Percentiles rank a stretch among this genome's conserved stretches.
These are phyloP conservation scores for Lineolata rhizophorae DNA, from an alignment of 495 filamentous ascomycete species.

Conservation along the genomic window DNA sequence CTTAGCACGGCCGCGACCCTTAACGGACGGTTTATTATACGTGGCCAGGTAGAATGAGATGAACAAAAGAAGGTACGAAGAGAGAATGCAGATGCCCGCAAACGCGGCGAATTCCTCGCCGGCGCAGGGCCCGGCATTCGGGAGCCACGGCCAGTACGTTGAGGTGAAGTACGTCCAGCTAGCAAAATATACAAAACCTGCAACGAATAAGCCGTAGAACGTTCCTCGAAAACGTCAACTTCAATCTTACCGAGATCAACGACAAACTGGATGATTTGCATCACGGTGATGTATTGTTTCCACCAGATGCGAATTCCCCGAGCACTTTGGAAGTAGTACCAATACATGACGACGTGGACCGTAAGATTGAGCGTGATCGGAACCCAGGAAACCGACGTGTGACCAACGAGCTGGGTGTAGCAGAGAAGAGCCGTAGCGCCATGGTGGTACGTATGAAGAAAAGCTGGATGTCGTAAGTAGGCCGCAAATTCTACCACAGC, in stretches of 20 bases:
- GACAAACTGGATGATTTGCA: constrained; percentile 67
- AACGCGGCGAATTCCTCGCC: constrained; percentile 97
- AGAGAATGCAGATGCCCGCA: constrained; percentile 75
- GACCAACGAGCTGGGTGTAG: constrained; percentile 63
- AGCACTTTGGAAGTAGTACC: constrained; percentile 66
- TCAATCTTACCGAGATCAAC: constrained; percentile 48
- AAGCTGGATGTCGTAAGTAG: constrained; percentile 29
- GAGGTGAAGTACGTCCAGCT: constrained; percentile 36
- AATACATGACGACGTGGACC: constrained; percentile 55
- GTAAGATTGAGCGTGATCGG: constrained; percentile 55
- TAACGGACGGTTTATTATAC: constrained; percentile 51
- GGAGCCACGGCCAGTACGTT: constrained; percentile 72
- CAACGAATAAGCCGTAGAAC: not conserved
- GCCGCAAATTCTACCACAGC: not conserved
- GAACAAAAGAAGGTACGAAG: constrained; percentile 89
- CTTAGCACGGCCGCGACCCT: constrained; percentile 17
- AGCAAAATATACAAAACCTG: constrained; percentile 29
- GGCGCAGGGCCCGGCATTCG: constrained; percentile 65
- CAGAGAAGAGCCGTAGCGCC: constrained; percentile 67
- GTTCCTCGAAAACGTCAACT: not conserved
- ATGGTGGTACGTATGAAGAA: constrained; percentile 76
- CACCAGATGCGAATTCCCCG: constrained; percentile 69
- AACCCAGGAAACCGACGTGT: constrained; percentile 62
- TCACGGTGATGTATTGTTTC: constrained; percentile 77
- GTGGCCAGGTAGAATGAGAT: constrained; percentile 97